phyloP scores from a whole-genome alignment of 495 filamentous ascomycete genomes.

The Neurospora sp. region DNA sequence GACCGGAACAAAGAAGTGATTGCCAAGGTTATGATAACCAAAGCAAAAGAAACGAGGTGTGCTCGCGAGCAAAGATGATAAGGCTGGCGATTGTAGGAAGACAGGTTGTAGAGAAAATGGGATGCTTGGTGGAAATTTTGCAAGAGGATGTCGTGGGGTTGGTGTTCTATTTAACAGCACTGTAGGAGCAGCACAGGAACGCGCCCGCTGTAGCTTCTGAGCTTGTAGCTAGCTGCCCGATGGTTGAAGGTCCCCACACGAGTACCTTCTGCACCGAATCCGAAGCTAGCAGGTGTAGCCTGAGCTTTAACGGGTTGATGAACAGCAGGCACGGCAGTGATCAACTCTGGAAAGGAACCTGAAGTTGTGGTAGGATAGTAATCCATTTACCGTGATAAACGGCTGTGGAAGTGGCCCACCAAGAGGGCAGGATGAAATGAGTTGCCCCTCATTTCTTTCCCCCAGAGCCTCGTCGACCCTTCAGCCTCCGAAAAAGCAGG shows the following conservation, averaged over 20 bases:
- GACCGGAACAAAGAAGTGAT: neutral
- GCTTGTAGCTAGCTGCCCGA: neutral
- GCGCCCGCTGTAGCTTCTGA: neutral
- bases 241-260: neutral
- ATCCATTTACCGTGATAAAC: neutral
- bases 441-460: neutral
- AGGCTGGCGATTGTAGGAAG: neutral
- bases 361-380: neutral
- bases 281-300: neutral
- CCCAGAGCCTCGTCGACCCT: neutral
- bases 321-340: neutral
- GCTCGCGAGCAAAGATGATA: neutral
- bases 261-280: neutral
- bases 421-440: neutral
- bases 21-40: neutral
- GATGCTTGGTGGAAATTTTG: neutral
- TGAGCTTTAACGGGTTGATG: neutral
- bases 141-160: neutral
- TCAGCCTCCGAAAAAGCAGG: too few species aligned
- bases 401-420: neutral
- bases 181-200: neutral
- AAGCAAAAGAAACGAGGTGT: neutral
- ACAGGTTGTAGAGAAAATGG: neutral
- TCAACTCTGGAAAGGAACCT: neutral
- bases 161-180: neutral